A percentile compares a stretch with the other conserved stretches of the same genome.
phyloP scores from a whole-genome alignment of 441 rosid species.

The Eruca vesicaria region DNA sequence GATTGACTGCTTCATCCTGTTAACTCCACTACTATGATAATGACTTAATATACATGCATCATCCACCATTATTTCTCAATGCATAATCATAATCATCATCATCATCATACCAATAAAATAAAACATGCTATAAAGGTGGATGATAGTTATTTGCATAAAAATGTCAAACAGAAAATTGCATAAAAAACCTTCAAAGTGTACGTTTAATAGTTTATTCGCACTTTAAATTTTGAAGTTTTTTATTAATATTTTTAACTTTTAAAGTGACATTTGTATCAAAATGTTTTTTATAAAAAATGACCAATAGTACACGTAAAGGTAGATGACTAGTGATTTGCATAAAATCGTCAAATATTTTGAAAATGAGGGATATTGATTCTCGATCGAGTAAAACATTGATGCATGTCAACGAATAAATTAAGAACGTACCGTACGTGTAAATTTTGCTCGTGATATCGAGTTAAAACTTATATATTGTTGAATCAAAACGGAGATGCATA shows the following conservation, averaged over 20 bases:
- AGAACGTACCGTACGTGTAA: background rate
- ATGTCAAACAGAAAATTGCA: no score
- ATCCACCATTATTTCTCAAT: slow-evolving; percentile 15
- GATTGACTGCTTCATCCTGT: slow-evolving; percentile 3
- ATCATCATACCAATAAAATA: background rate
- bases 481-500: background rate
- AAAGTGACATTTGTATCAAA: no score
- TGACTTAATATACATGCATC: slow-evolving; percentile 12
- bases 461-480: background rate
- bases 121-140: background rate
- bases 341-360: background rate
- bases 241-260: no score
- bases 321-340: background rate
- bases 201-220: no score
- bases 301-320: background rate
- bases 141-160: background rate
- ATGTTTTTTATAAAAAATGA: no score
- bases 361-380: background rate
- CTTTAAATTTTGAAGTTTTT: no score
- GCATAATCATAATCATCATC: background rate
- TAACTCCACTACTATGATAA: slow-evolving; percentile 8
- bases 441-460: slow-evolving; percentile 6
- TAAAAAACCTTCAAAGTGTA: no score
- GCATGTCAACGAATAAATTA: background rate
- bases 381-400: background rate